Evolutionary conservation across 495 filamentous ascomycete genomes (phyloP).

Genomic region (Aspergillus steynii): DNA sequence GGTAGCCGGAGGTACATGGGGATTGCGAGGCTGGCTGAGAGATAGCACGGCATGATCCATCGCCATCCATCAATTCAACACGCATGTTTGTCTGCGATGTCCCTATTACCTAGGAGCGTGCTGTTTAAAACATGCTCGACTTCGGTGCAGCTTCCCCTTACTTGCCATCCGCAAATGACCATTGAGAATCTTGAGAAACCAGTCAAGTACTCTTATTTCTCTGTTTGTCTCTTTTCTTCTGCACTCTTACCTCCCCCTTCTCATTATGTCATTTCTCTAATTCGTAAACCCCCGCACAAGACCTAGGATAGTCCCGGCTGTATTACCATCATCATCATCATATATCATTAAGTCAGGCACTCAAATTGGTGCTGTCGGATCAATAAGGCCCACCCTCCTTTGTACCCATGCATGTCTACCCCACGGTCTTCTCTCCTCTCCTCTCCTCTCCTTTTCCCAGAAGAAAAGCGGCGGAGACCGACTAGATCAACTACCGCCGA

Average conservation of each 20-base stretch:
- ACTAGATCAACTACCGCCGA: conserved; percentile 16
- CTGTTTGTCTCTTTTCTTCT: conserved; percentile 10
- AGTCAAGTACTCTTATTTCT: neutral
- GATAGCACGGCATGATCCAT: too few species aligned
- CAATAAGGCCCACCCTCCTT: neutral
- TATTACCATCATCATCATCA: neutral
- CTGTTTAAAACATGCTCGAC: too few species aligned
- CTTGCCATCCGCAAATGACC: too few species aligned
- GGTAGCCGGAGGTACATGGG: too few species aligned
- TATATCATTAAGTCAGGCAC: neutral
- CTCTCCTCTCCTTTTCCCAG: neutral
- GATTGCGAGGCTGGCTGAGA: too few species aligned
- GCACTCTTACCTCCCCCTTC: conserved; percentile 17
- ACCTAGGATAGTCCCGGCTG: neutral
- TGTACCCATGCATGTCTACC: neutral
- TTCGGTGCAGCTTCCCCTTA: too few species aligned
- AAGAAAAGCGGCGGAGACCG: neutral
- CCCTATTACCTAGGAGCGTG: too few species aligned
- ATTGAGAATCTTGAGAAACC: neutral
- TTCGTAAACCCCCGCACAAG: neutral
- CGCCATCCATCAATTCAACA: too few species aligned
- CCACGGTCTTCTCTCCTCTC: neutral
- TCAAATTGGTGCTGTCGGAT: neutral
- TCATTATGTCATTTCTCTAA: neutral
- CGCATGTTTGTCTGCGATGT: too few species aligned